Percentiles rank a stretch among this genome's conserved stretches.
Conservation (phyloP, 352 stramenopile species). For the Phytophthora pinifolia region DNA sequence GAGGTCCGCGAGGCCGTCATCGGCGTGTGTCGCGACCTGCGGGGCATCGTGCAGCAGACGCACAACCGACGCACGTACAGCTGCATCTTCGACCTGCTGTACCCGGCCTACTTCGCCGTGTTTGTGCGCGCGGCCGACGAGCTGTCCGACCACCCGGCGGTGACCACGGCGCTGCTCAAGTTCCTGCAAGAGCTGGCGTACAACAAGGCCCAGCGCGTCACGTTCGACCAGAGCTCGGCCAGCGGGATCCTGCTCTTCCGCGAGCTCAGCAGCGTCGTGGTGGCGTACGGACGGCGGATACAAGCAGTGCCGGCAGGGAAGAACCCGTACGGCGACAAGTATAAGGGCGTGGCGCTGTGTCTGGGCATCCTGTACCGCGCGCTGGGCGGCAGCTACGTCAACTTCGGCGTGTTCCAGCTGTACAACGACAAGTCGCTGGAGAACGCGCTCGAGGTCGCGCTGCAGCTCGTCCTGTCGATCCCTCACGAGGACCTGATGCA, state of each 20-base stretch:
- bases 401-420: conserved; percentile 98
- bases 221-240: conserved; percentile 97
- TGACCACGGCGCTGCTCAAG: conserved; percentile 96
- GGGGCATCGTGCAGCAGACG: conserved; percentile 95
- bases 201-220: conserved; percentile 97
- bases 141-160: conserved; percentile 92
- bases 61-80: conserved; percentile 97
- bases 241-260: conserved; percentile 99
- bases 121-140: conserved; percentile 94
- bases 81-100: conserved; percentile 98
- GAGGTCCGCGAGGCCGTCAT: conserved; percentile 92
- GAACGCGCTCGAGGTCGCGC: conserved; percentile 93
- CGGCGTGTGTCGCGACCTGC: conserved; percentile 95
- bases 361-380: conserved; percentile 90
- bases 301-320: conserved; percentile 77
- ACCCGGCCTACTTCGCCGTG: conserved; percentile 95
- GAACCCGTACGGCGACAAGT: conserved; percentile 95
- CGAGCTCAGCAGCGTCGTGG: conserved; percentile 94
- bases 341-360: conserved; percentile 97
- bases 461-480: conserved; percentile 95
- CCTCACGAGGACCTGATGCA: conserved; percentile 95
- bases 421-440: conserved; percentile 97
- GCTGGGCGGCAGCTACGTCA: conserved; percentile 96
- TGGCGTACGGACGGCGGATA: conserved; percentile 93
- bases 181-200: conserved; percentile 96